Conservation (phyloP, 2,329 filamentous ascomycete species). For the Gnomoniopsis sp. region DNA sequence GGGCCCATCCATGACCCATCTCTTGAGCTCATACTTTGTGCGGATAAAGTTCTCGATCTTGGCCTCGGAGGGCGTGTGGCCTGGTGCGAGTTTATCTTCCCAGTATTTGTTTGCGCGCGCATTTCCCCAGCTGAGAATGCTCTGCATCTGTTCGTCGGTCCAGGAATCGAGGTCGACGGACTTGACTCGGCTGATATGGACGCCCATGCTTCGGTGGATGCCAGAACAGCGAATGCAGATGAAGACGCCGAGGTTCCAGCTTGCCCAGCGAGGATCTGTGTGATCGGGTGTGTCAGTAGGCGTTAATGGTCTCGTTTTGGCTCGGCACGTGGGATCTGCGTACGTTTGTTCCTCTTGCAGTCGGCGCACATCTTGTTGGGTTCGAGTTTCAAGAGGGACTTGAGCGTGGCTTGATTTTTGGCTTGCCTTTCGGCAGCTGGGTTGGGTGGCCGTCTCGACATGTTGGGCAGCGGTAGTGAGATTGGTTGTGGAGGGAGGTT, state of each 20-base stretch:
- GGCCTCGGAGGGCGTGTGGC: constrained; percentile 89
- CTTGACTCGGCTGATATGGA: constrained; percentile 96
- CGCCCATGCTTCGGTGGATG: constrained; percentile 98
- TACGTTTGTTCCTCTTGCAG: constrained; percentile 98
- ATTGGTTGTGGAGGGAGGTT: neutral
- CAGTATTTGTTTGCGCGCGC: constrained; percentile 97
- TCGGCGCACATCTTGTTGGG: constrained; percentile 96
- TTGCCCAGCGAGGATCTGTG: constrained; percentile 94
- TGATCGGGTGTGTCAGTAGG: constrained; percentile 1
- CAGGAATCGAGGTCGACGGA: constrained; percentile 96
- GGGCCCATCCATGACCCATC: constrained; percentile 98
- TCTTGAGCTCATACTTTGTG: constrained; percentile 97
- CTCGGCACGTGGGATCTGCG: constrained; percentile 28
- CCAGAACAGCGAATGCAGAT: constrained; percentile 98
- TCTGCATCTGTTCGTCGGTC: constrained; percentile 97
- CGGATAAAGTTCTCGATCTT: constrained; percentile 99
- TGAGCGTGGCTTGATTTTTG: constrained; percentile 91
- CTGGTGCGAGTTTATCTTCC: constrained; percentile 89
- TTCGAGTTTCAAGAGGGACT: constrained; percentile 91
- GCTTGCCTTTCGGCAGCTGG: constrained; percentile 82
- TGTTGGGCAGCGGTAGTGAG: constrained; percentile 34
- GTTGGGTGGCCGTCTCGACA: constrained; percentile 77
- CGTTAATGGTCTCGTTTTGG: too few relatives aligned
- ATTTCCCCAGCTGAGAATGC: constrained; percentile 93
- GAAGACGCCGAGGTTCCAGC: constrained; percentile 97